Evolutionary conservation across 352 stramenopile species (phyloP).

Genomic region (Pythium rishiriense): DNA sequence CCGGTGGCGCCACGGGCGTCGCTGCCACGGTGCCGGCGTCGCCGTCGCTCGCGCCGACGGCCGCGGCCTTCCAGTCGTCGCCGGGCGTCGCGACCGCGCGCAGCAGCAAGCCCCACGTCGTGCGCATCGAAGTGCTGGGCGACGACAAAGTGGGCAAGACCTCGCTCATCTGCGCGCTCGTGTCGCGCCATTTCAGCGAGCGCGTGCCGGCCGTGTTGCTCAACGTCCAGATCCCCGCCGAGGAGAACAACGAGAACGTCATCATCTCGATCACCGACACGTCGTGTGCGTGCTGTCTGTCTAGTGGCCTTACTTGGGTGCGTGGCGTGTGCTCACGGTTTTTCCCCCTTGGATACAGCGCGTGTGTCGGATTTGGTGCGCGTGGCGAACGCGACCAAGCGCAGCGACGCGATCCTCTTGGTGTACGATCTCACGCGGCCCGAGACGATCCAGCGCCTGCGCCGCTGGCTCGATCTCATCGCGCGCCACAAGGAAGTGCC

Average conservation of each 20-base stretch:
- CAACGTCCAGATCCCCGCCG: slow-evolving; percentile 86
- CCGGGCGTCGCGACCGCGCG: slow-evolving; percentile 28
- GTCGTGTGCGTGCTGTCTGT: slow-evolving; percentile 47
- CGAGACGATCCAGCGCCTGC: slow-evolving; percentile 83
- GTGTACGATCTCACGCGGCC: slow-evolving; percentile 86
- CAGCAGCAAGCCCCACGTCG: slow-evolving; percentile 73
- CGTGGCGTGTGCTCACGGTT: too few relatives aligned
- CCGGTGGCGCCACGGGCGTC: not conserved
- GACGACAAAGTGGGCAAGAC: slow-evolving; percentile 92
- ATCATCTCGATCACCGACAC: slow-evolving; percentile 90
- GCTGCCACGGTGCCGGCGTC: not conserved
- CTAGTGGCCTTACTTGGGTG: too few relatives aligned
- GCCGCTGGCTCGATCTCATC: slow-evolving; percentile 85
- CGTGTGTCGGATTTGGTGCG: slow-evolving; percentile 80
- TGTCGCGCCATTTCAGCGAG: slow-evolving; percentile 88
- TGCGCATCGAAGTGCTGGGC: slow-evolving; percentile 87
- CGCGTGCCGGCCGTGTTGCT: slow-evolving; percentile 85
- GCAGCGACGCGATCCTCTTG: slow-evolving; percentile 83
- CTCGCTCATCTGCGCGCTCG: slow-evolving; percentile 89
- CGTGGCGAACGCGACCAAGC: slow-evolving; percentile 82
- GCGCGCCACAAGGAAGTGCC: slow-evolving; percentile 86
- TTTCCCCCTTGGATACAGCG: too few relatives aligned
- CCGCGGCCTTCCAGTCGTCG: slow-evolving; percentile 10
- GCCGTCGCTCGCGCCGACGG: not conserved
- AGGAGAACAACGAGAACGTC: slow-evolving; percentile 89